Percentiles rank a stretch among this genome's conserved stretches.
Evolutionary conservation across 441 rosid genomes (phyloP).

Genomic region (Gossypium gossypioides): DNA sequence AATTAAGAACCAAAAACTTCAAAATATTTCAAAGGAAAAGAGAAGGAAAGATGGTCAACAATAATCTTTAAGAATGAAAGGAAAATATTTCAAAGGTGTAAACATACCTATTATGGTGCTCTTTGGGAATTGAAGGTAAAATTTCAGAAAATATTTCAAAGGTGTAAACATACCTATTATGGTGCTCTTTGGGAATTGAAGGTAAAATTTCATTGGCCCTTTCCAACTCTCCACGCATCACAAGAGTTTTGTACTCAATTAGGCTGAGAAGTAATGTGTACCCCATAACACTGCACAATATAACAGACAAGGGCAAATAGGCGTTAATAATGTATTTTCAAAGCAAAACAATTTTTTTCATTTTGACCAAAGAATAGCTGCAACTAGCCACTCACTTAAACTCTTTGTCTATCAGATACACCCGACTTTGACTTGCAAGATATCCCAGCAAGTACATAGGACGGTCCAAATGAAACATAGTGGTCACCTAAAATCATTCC

Average conservation of each 20-base stretch:
- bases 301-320: neutral
- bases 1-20: neutral
- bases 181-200: constrained; percentile 88
- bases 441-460: constrained; percentile 98
- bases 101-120: constrained; percentile 83
- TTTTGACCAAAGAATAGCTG: constrained; percentile 6
- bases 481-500: constrained; percentile 60
- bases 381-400: constrained; percentile 61
- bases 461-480: constrained; percentile 95
- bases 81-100: neutral
- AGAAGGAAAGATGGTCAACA: neutral
- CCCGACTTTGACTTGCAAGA: constrained; percentile 90
- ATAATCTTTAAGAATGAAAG: neutral
- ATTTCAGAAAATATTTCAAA: neutral
- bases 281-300: constrained; percentile 61
- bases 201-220: constrained; percentile 81
- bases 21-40: neutral
- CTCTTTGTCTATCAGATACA: constrained; percentile 91
- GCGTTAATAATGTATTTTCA: neutral
- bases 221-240: constrained; percentile 96
- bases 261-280: constrained; percentile 94
- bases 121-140: constrained; percentile 92
- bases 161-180: constrained; percentile 55
- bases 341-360: neutral
- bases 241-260: constrained; percentile 97